A percentile compares a stretch with the other conserved stretches of the same genome.
phyloP scores from a whole-genome alignment of 768 basidiomycete genomes.

The Pholiota molesta region DNA sequence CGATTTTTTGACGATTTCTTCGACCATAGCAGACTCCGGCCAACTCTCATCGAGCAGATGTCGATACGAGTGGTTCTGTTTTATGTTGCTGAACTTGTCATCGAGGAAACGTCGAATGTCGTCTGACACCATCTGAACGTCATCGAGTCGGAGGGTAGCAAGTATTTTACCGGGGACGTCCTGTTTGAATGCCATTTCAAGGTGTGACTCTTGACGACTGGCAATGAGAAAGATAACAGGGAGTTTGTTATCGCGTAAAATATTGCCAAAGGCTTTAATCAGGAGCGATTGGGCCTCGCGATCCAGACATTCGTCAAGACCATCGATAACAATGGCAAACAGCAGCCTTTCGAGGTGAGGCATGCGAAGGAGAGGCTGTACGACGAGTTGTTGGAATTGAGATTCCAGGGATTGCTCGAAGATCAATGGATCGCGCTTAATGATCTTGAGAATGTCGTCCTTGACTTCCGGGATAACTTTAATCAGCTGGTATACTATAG shows the following conservation, averaged over 20 bases:
- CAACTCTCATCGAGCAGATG: not conserved
- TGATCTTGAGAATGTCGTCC: not conserved
- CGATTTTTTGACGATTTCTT: slow-evolving; percentile 8
- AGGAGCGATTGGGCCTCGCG: not conserved
- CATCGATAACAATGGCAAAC: no score
- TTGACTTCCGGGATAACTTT: not conserved
- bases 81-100: slow-evolving; percentile 6
- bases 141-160: not conserved
- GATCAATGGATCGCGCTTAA: not conserved
- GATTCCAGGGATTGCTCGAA: not conserved
- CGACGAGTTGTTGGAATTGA: not conserved
- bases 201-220: slow-evolving; percentile 15
- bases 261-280: not conserved
- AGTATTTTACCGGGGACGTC: not conserved
- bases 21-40: not conserved
- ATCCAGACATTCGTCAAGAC: slow-evolving; percentile 27
- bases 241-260: not conserved
- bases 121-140: not conserved
- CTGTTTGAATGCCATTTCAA: not conserved
- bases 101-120: slow-evolving; percentile 11
- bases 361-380: not conserved
- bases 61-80: slow-evolving; percentile 5
- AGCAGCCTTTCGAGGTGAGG: no score
- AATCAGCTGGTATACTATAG: not conserved
- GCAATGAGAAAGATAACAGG: slow-evolving; percentile 14